A percentile compares a stretch with the other conserved stretches of the same genome.
phyloP scores from a whole-genome alignment of 208 protist genomes.

The Trypanosoma avium region DNA sequence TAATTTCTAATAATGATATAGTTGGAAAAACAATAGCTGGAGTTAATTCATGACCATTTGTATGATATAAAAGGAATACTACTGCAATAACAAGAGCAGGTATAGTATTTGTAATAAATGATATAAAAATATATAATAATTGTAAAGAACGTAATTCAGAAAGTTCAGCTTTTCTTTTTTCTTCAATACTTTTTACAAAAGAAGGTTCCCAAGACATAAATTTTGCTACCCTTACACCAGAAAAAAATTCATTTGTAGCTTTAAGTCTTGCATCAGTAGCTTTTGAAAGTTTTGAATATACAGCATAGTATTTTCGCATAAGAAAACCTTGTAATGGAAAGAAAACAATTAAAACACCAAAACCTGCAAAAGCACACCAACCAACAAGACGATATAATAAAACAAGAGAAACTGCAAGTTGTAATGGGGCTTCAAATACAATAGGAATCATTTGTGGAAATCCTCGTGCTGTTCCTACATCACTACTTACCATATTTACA shows the following conservation, averaged over 20 bases:
- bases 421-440: conserved; percentile 50
- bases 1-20: conserved; percentile 70
- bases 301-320: conserved; percentile 34
- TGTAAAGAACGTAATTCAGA: conserved; percentile 13
- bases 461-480: conserved; percentile 48
- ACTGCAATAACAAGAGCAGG: conserved; percentile 36
- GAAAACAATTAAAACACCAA: conserved; percentile 58
- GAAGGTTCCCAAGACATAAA: conserved; percentile 90
- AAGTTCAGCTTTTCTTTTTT: conserved; percentile 37
- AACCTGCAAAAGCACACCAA: conserved; percentile 61
- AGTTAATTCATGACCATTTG: conserved; percentile 45
- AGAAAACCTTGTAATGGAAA: conserved; percentile 69
- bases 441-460: conserved; percentile 57
- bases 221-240: conserved; percentile 92
- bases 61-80: conserved; percentile 37
- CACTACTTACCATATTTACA: conserved; percentile 84
- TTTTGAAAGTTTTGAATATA: conserved; percentile 26
- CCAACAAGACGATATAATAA: conserved; percentile 62
- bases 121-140: conserved; percentile 11
- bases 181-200: conserved; percentile 33
- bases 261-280: conserved; percentile 87
- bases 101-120: conserved; percentile 40
- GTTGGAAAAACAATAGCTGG: conserved; percentile 80
- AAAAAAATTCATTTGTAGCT: conserved; percentile 91
- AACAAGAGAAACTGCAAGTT: conserved; percentile 55